Base-by-base conservation (phyloP, 371 early-diverging fungal species). In the Rhizomucor pusillus region DNA sequence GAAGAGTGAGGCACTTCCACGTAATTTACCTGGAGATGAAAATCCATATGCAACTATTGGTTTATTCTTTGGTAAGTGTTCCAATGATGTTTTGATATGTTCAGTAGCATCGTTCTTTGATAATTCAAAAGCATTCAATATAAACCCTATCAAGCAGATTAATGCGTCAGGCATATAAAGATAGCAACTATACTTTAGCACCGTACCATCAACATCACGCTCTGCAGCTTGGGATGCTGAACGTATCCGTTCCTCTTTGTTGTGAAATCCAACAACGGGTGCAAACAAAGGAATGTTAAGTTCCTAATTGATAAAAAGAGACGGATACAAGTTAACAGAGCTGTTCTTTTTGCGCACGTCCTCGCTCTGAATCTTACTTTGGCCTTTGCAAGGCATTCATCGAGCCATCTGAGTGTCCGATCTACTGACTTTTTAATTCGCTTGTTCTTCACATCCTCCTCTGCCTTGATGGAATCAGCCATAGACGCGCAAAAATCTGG, bases 361-460 rank as follows among this genome's bases (percentile, higher is more conserved):
- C 13, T 48, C 34, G 12, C 24, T 5, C 20, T 5, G 18, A 46
- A 5, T 33, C 44, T 37, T 50, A 57, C 63, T 59, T 75, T 58
- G 50, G 66, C 63, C 52, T 72, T 62, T 19, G 20, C 43, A 6
- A 69, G 35, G 41, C 63, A 67, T 12, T 57, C 54, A 46, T 72
- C 76, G 14, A 75, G 20, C 90, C 90, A 91, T 20, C 75, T 75
- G 13, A 83, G 59, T 1, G 88, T 77, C 49, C 90, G 72, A 50
- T 85, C 78, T 0, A 89, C 85, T 5, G 90, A 85, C 59, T 80
- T 83, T 35, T 60, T 60, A 5, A 86, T 75, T 37, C 91, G 79
- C 50, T 87, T 90, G 16, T 62, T 64, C 19, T 79, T 75, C 23
- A 75, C 71, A 6, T 69, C 76, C 11, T 69, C 45, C 22, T 81